Evolutionary conservation across 805 yeast genomes (phyloP).

Genomic region (Candida dajiaensis): DNA sequence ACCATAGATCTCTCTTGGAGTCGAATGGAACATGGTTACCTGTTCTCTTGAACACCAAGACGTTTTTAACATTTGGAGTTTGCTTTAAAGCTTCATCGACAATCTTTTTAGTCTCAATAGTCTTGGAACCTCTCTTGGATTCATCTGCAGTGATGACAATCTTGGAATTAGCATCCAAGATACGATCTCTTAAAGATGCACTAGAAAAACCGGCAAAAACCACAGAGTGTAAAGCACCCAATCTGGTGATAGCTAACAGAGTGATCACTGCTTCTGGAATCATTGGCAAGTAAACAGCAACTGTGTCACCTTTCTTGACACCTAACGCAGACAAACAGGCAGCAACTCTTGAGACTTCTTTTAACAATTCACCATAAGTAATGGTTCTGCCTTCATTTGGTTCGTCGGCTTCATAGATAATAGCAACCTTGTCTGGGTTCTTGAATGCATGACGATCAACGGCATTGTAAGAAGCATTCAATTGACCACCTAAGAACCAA

Average conservation of each 20-base stretch:
- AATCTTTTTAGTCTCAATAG: constrained; percentile 72
- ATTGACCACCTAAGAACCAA: constrained; percentile 76
- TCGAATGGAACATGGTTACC: constrained; percentile 45
- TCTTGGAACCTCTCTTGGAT: constrained; percentile 77
- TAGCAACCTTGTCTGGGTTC: constrained; percentile 67
- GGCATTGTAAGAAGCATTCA: constrained; percentile 77
- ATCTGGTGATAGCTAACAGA: constrained; percentile 68
- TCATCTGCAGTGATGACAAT: constrained; percentile 78
- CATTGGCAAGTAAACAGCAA: constrained; percentile 85
- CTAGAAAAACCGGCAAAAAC: constrained; percentile 88
- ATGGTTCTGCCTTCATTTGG: constrained; percentile 55
- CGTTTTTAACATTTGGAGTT: constrained; percentile 63
- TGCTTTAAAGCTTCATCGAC: constrained; percentile 72
- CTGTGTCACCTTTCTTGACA: constrained; percentile 76
- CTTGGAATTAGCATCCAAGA: constrained; percentile 71
- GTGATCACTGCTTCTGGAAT: constrained; percentile 74
- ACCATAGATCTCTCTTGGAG: constrained; percentile 65
- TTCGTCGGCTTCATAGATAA: constrained; percentile 79
- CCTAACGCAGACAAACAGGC: constrained; percentile 64
- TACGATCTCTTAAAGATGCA: constrained; percentile 86
- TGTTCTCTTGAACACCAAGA: constrained; percentile 70
- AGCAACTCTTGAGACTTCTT: constrained; percentile 65
- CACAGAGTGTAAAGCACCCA: constrained; percentile 83
- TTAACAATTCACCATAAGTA: constrained; percentile 66
- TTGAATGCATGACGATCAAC: constrained; percentile 75